Conservation (phyloP, 1,284 basidiomycete species). For the Ceratobasidium sp. region DNA sequence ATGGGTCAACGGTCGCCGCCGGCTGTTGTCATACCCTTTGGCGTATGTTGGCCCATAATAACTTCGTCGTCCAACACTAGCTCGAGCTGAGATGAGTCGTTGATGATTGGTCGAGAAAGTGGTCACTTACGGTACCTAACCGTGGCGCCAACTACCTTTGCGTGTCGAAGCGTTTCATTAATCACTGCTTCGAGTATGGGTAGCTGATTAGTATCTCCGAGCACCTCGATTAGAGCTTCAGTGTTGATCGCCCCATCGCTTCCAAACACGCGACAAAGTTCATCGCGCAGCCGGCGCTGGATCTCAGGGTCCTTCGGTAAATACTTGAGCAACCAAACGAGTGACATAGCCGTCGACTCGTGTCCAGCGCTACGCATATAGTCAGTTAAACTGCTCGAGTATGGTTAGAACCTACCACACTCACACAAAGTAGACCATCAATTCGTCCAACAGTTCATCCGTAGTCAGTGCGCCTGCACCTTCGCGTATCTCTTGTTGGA, state of each 20-base stretch:
- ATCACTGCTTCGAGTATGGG: slow-evolving; percentile 13
- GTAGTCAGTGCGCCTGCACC: background rate
- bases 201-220: background rate
- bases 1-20: background rate
- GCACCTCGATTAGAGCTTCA: background rate
- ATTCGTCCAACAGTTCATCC: slow-evolving; percentile 18
- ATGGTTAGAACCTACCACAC: background rate
- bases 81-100: too few species aligned
- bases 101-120: too few species aligned
- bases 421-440: slow-evolving; percentile 12
- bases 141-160: background rate
- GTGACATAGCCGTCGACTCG: background rate
- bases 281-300: slow-evolving; percentile 14
- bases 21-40: slow-evolving; percentile 4
- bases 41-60: background rate
- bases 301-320: slow-evolving; percentile 5
- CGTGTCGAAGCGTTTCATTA: slow-evolving; percentile 16
- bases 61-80: slow-evolving; percentile 4
- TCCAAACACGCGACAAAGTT: slow-evolving; percentile 2
- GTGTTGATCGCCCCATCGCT: background rate
- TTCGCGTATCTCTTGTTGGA: slow-evolving; percentile 15
- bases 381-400: too few species aligned
- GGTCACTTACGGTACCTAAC: slow-evolving; percentile 8
- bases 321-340: slow-evolving; percentile 21
- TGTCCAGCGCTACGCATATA: slow-evolving; percentile 18